Evolutionary conservation across 2,329 filamentous ascomycete genomes (phyloP), one percentile per base, ranked within the genome.

Genomic region (Botrytis cinerea): DNA sequence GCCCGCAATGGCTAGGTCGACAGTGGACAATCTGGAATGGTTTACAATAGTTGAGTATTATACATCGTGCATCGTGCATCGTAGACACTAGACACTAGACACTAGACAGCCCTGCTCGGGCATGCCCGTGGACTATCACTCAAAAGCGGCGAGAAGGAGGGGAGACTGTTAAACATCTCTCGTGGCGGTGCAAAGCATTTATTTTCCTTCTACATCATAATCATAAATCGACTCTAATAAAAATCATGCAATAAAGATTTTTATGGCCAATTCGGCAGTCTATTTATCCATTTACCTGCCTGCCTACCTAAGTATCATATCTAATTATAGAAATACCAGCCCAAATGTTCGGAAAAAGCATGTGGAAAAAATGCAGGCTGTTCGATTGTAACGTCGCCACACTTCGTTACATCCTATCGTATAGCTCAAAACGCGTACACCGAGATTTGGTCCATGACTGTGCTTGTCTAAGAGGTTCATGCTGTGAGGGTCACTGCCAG

Each of bases 261-360:
- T 28, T 46, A 25, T 28, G 25, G 32, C 57, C 59, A 40, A 63
- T 71, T 25, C 59, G 45, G 59, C 46, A 64, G 25, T 45, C 25
- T 18, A 9, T 28, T 18, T n/a, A n/a, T 12, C 48, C 48, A n/a
- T 54, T 54, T n/a, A 1, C 48, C 48, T n/a, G 14, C 25, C 48
- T 54, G 5, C 25, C 25, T n/a, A 54, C 38, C 38, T 38, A 57
- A 18, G 51, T 57, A 25, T 43, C 14, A 38, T 14, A 18, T 20
- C 70, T 72, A 72, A 54, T 72, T 67, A 72, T 72, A 72, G 70
- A 48, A 25, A 60, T 45, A n/a, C 54, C 43, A 70, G 46, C 54
- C 67, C 67, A 70, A 45, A 45, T 28, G 38, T 45, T 70, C 40
- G 51, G 67, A 35, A 46, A 54, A 28, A 40, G 32, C 22, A 32